Evolutionary conservation across 805 yeast species (phyloP), one percentile per base, ranked within the genome.

Genomic region (Metschnikowia borealis): DNA sequence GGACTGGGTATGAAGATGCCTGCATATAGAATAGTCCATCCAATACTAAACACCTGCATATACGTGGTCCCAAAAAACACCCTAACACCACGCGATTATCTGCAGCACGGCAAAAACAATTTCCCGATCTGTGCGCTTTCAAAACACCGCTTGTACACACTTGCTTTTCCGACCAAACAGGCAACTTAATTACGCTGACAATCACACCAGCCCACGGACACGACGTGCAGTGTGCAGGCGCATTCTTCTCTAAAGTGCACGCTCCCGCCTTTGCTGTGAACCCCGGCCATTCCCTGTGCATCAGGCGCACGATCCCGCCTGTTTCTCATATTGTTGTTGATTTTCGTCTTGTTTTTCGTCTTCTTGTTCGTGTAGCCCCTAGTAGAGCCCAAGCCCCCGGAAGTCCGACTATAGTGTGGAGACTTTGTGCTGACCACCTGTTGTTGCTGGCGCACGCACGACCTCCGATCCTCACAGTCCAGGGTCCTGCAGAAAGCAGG

Each of bases 141-240:
- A 44, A 35, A 44, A 44, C 34, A 44, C 34, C 29, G 40, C 46
- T 44, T 44, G 46, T 44, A 26, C 39, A 34, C 46, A 42, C 44
- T 23, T 42, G 45, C 38, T 42, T 29, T 39, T 42, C 32, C 32
- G 21, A 33, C 45, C 37, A n/a, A 42, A 33, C 45, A 42, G 45
- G 45, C 26, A 42, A 21, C 38, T 10, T 42, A 42, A 42, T 42
- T 42, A 32, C 36, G 31, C 38, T 34, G 38, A 42, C 29, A 33
- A 42, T 32, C 38, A 42, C 38, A 42, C 31, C n/a, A 38, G 32
- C 17, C 32, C 5, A 10, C 8, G 23, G 21, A 17, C 15, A 5
- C 20, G 20, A 32, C 36, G 37, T 11, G 11, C 37, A 20, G 37
- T 42, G 38, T 42, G 45, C 45, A 42, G 45, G 45, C 21, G 17